Evolutionary conservation across 176 grass and related monocot genomes (phyloP).

Genomic region (Hyparrhenia diplandra): DNA sequence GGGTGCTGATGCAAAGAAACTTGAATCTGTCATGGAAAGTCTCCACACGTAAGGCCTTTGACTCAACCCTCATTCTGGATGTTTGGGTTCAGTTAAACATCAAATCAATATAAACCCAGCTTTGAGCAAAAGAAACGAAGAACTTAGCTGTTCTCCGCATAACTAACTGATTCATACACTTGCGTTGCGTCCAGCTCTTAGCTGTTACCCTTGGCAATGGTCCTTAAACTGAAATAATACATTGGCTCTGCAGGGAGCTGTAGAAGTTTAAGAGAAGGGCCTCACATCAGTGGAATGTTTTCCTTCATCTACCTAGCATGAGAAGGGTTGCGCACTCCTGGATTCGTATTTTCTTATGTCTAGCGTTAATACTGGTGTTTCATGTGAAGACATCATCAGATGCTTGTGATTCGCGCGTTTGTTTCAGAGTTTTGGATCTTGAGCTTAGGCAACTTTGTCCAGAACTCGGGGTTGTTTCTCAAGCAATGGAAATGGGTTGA

Average conservation of each 20-base stretch:
- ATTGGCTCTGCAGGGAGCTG: constrained; percentile 20
- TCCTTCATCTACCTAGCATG: background rate
- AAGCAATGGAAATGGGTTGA: no score
- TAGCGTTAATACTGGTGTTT: background rate
- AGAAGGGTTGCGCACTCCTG: background rate
- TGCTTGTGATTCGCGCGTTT: background rate
- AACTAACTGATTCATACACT: background rate
- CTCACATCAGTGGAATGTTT: background rate
- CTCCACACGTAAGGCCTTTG: constrained; percentile 34
- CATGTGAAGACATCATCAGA: background rate
- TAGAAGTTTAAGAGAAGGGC: background rate
- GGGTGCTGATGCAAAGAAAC: constrained; percentile 29
- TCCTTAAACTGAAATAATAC: background rate
- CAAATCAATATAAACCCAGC: background rate
- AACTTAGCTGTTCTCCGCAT: background rate
- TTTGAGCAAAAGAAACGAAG: background rate
- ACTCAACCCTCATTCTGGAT: background rate
- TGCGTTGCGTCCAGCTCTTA: background rate
- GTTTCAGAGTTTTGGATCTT: background rate
- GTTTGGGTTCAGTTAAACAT: background rate
- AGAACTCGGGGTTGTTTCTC: background rate
- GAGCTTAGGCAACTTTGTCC: background rate
- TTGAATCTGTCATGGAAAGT: constrained; percentile 43
- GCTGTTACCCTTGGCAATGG: background rate
- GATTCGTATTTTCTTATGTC: background rate